phyloP scores from a whole-genome alignment of 306 rosid species.

The Prunus mume region DNA sequence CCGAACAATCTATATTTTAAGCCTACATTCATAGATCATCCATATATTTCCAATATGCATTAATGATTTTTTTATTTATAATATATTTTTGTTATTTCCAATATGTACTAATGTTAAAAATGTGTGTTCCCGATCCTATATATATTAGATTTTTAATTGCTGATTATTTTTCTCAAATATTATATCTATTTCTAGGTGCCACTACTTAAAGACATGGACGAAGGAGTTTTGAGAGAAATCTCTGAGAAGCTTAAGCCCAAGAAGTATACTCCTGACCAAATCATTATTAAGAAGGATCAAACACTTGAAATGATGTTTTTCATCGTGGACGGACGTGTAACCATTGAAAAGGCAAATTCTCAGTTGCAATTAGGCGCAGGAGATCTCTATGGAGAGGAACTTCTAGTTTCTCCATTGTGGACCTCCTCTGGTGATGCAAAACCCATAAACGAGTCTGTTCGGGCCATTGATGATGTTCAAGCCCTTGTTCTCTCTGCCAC shows the following conservation, averaged over 20 bases:
- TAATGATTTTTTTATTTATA: too few species aligned
- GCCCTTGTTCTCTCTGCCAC: not conserved
- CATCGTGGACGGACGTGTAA: not conserved
- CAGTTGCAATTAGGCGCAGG: conserved; percentile 14
- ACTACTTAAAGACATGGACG: not conserved
- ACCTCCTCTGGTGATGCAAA: too few species aligned
- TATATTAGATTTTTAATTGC: not conserved
- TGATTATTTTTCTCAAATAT: too few species aligned
- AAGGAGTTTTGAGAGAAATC: not conserved
- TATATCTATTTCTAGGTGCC: not conserved
- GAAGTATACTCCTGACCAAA: not conserved
- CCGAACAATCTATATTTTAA: too few species aligned
- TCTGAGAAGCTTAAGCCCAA: not conserved
- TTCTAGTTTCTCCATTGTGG: not conserved
- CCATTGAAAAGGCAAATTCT: not conserved
- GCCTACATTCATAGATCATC: too few species aligned
- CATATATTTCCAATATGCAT: too few species aligned
- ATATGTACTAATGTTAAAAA: too few species aligned
- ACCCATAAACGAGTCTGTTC: not conserved
- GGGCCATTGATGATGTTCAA: not conserved
- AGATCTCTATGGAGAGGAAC: not conserved
- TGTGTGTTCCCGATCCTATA: too few species aligned
- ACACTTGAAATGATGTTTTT: conserved; percentile 15
- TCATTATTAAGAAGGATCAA: conserved; percentile 7
- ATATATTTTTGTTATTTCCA: too few species aligned